phyloP scores from a whole-genome alignment of 108 stramenopile genomes.

The Fragilariopsis cylindrus region DNA sequence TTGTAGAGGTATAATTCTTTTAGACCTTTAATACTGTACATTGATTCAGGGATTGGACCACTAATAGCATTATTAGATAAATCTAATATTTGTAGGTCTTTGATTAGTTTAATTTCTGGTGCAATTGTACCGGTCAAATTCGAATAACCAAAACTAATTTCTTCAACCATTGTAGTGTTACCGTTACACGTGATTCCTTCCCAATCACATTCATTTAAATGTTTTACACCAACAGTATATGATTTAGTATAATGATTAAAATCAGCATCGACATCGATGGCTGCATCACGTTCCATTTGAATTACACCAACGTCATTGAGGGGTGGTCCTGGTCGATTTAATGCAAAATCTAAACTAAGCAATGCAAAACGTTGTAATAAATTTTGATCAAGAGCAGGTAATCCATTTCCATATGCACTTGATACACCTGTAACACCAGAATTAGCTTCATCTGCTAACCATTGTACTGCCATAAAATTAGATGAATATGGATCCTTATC shows the following conservation, averaged over 20 bases:
- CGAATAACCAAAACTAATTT: slow-evolving; percentile 39
- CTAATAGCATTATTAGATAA: slow-evolving; percentile 22
- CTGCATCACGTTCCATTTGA: neutral
- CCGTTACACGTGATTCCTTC: slow-evolving; percentile 55
- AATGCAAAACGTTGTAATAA: slow-evolving; percentile 22
- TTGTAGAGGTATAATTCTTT: slow-evolving; percentile 33
- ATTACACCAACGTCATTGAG: too few relatives aligned
- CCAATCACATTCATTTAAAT: slow-evolving; percentile 46
- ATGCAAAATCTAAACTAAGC: slow-evolving; percentile 11
- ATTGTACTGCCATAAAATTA: slow-evolving; percentile 14
- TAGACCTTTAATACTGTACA: slow-evolving; percentile 23
- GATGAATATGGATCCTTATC: slow-evolving; percentile 1
- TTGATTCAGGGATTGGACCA: slow-evolving; percentile 21
- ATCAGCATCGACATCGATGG: neutral
- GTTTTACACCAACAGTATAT: slow-evolving; percentile 4
- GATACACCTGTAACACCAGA: neutral
- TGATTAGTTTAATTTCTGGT: slow-evolving; percentile 24
- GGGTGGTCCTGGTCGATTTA: neutral
- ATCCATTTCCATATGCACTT: slow-evolving; percentile 1
- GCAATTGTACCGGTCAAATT: slow-evolving; percentile 48
- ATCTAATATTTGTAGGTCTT: slow-evolving; percentile 18
- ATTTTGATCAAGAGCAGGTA: neutral
- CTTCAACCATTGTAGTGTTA: slow-evolving; percentile 29
- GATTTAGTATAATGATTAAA: neutral
- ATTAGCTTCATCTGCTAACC: neutral